phyloP scores from a whole-genome alignment of 345 rosid species.

The Syzygium jambos region DNA sequence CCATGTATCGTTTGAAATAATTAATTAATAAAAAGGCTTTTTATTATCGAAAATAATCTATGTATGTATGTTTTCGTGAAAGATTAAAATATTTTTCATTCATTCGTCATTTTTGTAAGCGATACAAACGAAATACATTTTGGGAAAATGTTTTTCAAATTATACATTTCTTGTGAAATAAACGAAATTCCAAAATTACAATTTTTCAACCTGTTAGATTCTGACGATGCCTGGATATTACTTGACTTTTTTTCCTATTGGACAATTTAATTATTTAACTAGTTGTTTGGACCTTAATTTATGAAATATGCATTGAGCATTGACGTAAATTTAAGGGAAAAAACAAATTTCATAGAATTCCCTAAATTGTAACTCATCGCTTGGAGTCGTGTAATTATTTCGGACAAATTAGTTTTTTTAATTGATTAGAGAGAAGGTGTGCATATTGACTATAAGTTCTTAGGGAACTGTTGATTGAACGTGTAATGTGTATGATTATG shows the following conservation, averaged over 20 bases:
- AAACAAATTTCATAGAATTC: not conserved
- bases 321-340: not conserved
- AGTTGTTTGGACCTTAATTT: not conserved
- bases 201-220: not conserved
- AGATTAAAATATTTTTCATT: no score
- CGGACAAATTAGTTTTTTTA: not conserved
- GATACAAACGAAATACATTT: no score
- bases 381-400: not conserved
- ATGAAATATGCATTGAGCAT: not conserved
- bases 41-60: no score
- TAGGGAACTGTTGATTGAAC: not conserved
- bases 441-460: not conserved
- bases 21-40: no score
- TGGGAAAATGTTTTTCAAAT: no score
- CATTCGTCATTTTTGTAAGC: no score
- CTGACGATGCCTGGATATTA: not conserved
- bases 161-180: not conserved
- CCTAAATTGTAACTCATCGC: not conserved
- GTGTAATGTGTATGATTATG: not conserved
- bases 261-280: not conserved
- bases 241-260: accelerated
- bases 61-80: no score
- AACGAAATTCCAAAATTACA: not conserved
- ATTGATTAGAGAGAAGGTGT: accelerated
- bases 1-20: no score